Evolutionary conservation across 495 filamentous ascomycete genomes (phyloP).

Genomic region (Trichoderma asperelloides): DNA sequence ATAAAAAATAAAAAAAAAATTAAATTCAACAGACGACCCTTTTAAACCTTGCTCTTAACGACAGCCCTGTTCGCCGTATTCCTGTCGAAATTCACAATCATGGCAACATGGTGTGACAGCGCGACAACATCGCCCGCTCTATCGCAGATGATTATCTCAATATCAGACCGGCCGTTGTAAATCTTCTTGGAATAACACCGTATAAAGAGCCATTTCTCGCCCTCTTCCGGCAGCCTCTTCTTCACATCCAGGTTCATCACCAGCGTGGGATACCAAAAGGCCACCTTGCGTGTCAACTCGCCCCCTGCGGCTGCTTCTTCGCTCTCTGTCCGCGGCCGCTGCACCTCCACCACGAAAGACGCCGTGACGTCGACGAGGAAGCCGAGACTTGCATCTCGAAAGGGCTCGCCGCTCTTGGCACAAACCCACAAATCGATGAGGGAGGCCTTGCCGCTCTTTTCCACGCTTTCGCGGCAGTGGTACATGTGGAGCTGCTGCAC

Average conservation of each 20-base stretch:
- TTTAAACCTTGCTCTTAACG: no score
- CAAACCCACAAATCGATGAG: constrained; percentile 59
- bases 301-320: not conserved
- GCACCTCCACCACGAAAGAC: constrained; percentile 6
- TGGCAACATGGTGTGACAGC: constrained; percentile 51
- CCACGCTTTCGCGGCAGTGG: constrained; percentile 41
- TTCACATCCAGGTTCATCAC: constrained; percentile 62
- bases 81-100: constrained; percentile 40
- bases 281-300: not conserved
- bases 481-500: constrained; percentile 45
- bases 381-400: constrained; percentile 46
- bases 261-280: constrained; percentile 72
- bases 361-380: constrained; percentile 49
- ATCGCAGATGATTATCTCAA: constrained; percentile 55
- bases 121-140: constrained; percentile 49
- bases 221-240: constrained; percentile 46
- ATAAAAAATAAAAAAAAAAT: no score
- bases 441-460: constrained; percentile 21
- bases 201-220: constrained; percentile 57
- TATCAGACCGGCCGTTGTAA: constrained; percentile 53
- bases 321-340: not conserved
- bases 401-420: constrained; percentile 38
- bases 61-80: constrained; percentile 13
- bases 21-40: no score
- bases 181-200: constrained; percentile 50